These are phyloP conservation scores for Jasminum sambac DNA, from an alignment of 257 asterid genomes.

Conservation along the genomic window DNA sequence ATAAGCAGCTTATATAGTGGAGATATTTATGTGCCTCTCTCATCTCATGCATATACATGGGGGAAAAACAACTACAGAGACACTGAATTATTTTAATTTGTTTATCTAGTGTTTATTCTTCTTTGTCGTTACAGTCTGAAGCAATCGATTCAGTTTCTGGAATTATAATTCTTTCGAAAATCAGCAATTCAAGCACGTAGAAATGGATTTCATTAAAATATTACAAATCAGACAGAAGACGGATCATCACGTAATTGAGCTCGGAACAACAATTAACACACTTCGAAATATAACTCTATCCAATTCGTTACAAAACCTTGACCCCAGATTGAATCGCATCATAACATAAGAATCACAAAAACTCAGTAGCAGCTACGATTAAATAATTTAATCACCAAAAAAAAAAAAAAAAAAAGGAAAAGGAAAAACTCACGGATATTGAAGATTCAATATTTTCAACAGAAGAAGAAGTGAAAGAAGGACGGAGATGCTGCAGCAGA, in stretches of 20 bases:
- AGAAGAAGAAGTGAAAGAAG: slow-evolving; percentile 73
- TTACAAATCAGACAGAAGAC: neutral
- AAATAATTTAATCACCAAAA: neutral
- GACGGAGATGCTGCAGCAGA: slow-evolving; percentile 70
- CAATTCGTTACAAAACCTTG: neutral
- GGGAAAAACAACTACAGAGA: neutral
- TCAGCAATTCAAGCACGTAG: neutral
- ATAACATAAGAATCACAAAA: neutral
- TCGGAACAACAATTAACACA: slow-evolving; percentile 7
- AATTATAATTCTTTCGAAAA: neutral
- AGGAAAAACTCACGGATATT: slow-evolving; percentile 51
- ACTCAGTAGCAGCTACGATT: neutral
- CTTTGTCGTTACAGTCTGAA: neutral
- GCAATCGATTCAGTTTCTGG: neutral
- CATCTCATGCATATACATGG: neutral
- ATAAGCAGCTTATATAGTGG: neutral
- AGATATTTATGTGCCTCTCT: neutral
- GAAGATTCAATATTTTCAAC: slow-evolving; percentile 69
- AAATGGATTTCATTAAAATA: neutral
- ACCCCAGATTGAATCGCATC: slow-evolving; percentile 10
- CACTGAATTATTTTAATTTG: neutral
- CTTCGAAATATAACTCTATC: neutral
- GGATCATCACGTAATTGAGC: neutral
- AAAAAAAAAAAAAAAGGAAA: neutral
- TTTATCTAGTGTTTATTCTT: neutral